Evolutionary conservation across 2,329 filamentous ascomycete species (phyloP).

Genomic region (Stemphylium vesicarium): DNA sequence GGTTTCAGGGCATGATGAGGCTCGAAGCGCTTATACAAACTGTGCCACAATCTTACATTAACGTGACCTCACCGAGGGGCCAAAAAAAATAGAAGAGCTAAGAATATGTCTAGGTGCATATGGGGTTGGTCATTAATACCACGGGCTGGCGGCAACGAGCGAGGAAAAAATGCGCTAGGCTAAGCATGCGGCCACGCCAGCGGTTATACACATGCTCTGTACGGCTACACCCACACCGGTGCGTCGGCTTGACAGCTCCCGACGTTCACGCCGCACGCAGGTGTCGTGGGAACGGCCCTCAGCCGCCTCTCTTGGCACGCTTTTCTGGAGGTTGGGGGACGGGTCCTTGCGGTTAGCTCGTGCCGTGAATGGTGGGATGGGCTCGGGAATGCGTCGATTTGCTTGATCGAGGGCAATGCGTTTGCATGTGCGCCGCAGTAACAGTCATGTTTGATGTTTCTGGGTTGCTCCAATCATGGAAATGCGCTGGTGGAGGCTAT

Average conservation of each 20-base stretch:
- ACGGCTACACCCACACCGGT: slow-evolving; percentile 30
- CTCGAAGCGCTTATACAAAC: slow-evolving; percentile 32
- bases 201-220: slow-evolving; percentile 36
- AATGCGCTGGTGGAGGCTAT: slow-evolving; percentile 15
- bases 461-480: slow-evolving; percentile 21
- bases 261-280: slow-evolving; percentile 29
- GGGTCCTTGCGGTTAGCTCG: slow-evolving; percentile 30
- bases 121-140: slow-evolving; percentile 19
- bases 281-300: slow-evolving; percentile 28
- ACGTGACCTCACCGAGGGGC: slow-evolving; percentile 32
- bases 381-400: slow-evolving; percentile 26
- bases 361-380: slow-evolving; percentile 32
- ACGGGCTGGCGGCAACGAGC: slow-evolving; percentile 26
- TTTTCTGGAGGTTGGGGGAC: slow-evolving; percentile 25
- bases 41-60: slow-evolving; percentile 32
- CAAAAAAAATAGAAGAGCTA: slow-evolving; percentile 22
- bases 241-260: slow-evolving; percentile 27
- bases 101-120: slow-evolving; percentile 33
- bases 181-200: slow-evolving; percentile 30
- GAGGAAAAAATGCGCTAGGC: slow-evolving; percentile 17
- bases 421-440: slow-evolving; percentile 33
- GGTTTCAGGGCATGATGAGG: slow-evolving; percentile 24
- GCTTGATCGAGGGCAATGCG: slow-evolving; percentile 29
- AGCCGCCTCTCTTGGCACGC: slow-evolving; percentile 38
- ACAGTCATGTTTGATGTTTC: slow-evolving; percentile 33